Percentiles rank a stretch among this genome's conserved stretches.
Evolutionary conservation across 495 filamentous ascomycete genomes (phyloP).

Genomic region (Neurospora sp.): DNA sequence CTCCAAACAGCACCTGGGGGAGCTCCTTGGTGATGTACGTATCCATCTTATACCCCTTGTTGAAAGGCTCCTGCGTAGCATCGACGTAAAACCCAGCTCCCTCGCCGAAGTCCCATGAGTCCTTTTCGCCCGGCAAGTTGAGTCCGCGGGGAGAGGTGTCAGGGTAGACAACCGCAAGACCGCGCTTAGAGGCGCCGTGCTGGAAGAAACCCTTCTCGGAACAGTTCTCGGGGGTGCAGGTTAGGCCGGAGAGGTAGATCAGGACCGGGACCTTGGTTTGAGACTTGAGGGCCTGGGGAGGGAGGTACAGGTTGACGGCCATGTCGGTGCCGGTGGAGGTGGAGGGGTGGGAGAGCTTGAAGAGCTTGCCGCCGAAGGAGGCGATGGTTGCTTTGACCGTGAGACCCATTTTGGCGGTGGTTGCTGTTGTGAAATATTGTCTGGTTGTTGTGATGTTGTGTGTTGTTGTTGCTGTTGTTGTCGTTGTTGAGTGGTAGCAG

Average conservation of each 20-base stretch:
- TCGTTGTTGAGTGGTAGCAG: neutral
- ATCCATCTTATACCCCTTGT: constrained; percentile 85
- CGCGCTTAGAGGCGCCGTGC: constrained; percentile 60
- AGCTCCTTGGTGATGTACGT: constrained; percentile 78
- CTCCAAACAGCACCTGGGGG: constrained; percentile 46
- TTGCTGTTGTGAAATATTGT: neutral
- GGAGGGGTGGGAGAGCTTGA: constrained; percentile 83
- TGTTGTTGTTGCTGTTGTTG: neutral
- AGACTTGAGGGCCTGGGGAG: constrained; percentile 39
- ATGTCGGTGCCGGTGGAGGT: constrained; percentile 58
- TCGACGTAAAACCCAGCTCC: constrained; percentile 94
- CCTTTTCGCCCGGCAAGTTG: constrained; percentile 68
- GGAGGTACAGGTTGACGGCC: constrained; percentile 61
- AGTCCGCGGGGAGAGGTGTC: constrained; percentile 88
- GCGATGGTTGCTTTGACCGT: constrained; percentile 80
- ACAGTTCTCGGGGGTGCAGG: constrained; percentile 93
- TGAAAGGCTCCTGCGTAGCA: constrained; percentile 65
- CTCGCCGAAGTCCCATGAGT: constrained; percentile 78
- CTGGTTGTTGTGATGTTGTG: neutral
- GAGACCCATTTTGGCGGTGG: constrained; percentile 52
- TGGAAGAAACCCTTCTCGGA: constrained; percentile 97
- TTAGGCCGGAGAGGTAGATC: constrained; percentile 91
- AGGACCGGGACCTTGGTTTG: constrained; percentile 63
- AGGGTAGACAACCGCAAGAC: constrained; percentile 83
- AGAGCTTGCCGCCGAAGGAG: constrained; percentile 88